Evolutionary conservation across 2,329 filamentous ascomycete genomes (phyloP), one percentile per base, ranked within the genome.

Genomic region (Trichoderma atrobrunneum): DNA sequence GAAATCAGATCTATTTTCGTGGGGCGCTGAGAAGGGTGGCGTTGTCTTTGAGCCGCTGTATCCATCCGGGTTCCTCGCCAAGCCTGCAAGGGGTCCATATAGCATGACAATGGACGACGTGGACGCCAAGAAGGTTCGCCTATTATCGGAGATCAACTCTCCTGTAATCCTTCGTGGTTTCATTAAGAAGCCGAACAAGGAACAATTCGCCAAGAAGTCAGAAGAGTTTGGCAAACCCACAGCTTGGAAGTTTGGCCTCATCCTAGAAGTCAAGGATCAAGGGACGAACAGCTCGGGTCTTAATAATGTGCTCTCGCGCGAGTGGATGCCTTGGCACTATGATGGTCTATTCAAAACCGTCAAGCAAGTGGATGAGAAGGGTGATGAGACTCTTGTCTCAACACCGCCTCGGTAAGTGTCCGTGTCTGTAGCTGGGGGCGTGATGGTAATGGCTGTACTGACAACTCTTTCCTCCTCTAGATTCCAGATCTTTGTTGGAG

Each of bases 241-340:
- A 8, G 82, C 84, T 0, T 89, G 86, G 87, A 87, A 84, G 71
- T 88, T 88, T 67, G 87, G 86, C 0, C 76, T 86, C 0, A 77
- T 87, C 2, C 81, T 87, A 1, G 84, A 87, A 66, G 85, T 88
- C 51, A 86, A 86, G 73, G 86, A 87, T 73, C 80, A 80, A 2
- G 85, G 84, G 0, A 77, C 78, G 1, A 80, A 85, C 7, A 81
- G 82, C 0, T 78, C 81, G 12, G 82, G 84, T 0, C 78, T 84
- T 24, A 88, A 88, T 73, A 88, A 88, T 54, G 85, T 88, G 3
- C 80, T 87, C 2, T 87, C 85, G 0, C 81, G 83, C 2, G 86
- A 88, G 72, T 84, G 84, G 73, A 88, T 89, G 86, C 87, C 87
- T 0, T 87, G 87, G 77, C 87, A 89, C 74, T 89, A 84, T 48